Evolutionary conservation across 495 filamentous ascomycete genomes (phyloP).

Genomic region (Penicilliopsis zonata): DNA sequence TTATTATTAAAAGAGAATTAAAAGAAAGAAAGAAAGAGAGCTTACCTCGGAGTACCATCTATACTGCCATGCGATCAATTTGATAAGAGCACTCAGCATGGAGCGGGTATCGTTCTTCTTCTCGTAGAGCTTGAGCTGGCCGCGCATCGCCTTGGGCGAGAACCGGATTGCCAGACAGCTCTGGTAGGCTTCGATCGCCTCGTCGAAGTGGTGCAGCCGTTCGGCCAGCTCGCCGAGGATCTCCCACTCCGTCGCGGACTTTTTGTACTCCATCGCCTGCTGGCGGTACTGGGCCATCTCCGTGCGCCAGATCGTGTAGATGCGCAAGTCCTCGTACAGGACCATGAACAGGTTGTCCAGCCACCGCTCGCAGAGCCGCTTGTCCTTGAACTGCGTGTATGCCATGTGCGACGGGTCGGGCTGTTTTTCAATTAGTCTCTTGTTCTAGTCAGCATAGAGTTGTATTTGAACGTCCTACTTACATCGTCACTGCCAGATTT

Average conservation of each 20-base stretch:
- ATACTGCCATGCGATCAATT: slow-evolving; percentile 94
- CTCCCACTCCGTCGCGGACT: slow-evolving; percentile 95
- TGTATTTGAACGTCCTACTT: too few species aligned
- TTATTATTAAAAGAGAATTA: neutral
- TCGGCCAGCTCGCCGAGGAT: slow-evolving; percentile 90
- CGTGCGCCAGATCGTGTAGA: slow-evolving; percentile 98
- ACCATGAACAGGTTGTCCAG: slow-evolving; percentile 99
- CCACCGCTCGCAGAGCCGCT: slow-evolving; percentile 94
- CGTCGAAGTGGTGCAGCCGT: slow-evolving; percentile 77
- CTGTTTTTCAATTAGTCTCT: slow-evolving; percentile 17
- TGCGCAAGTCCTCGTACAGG: slow-evolving; percentile 90
- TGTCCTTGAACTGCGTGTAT: slow-evolving; percentile 76
- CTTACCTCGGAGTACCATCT: slow-evolving; percentile 91
- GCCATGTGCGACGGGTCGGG: slow-evolving; percentile 33
- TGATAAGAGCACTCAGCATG: slow-evolving; percentile 68
- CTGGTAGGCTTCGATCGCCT: slow-evolving; percentile 85
- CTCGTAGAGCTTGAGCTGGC: slow-evolving; percentile 68
- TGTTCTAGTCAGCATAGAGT: slow-evolving; percentile 1
- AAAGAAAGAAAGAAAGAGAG: slow-evolving; percentile 1
- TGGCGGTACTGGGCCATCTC: slow-evolving; percentile 89
- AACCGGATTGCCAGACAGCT: slow-evolving; percentile 73
- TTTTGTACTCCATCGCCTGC: slow-evolving; percentile 85
- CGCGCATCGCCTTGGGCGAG: slow-evolving; percentile 79
- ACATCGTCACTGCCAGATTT: slow-evolving; percentile 74
- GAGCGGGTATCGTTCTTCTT: slow-evolving; percentile 59